Base-by-base conservation (phyloP, 2,329 filamentous ascomycete genomes). In the Penicillium hordei region DNA sequence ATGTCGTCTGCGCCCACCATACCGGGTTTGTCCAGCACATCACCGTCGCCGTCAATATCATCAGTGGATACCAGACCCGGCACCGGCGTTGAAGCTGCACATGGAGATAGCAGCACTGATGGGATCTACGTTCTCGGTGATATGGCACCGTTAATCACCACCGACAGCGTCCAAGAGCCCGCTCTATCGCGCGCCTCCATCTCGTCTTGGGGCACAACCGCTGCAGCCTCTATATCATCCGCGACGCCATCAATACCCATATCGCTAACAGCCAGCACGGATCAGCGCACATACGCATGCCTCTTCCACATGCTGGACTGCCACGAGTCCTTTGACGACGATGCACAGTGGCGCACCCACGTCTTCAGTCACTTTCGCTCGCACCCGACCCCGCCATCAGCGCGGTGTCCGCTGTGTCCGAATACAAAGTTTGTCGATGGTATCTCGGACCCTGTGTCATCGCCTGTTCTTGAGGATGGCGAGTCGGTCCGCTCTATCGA, bases 231-330 rank as follows among this genome's bases (percentile, higher is more conserved):
- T 19, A 48, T 55, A 42, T 52, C 44, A 31, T 61, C 56, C 23
- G 56, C 45, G 12, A 23, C 52, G 36, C 53, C 48, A 34, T 62
- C 48, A 15, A 48, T 50, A 50, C 46, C 19, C 17, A 33, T 33
- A 34, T 52, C 17, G n/a, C 19, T 44, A 25, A 31, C 39, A 21
- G 48, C 48, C 12, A 62, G 45, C 36, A 40, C 31, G 49, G 40
- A 53, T 7, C 50, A 46, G 17, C 62, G 61, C 40, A 57, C 56
- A 34, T 76, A 75, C 57, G 63, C 64, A 23, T 80, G 78, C 57
- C 70, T 79, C n/a, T 79, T 79, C 68, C 73, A 78, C 58, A 71
- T 78, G 55, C 69, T 80, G 8, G 73, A 77, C 61, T 80, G 78
- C 61, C 68, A 75, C 12, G 67, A 74, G 48, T 70, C 69, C 12